phyloP scores from a whole-genome alignment of 2,329 filamentous ascomycete species.

The Juglanconis juglandina region DNA sequence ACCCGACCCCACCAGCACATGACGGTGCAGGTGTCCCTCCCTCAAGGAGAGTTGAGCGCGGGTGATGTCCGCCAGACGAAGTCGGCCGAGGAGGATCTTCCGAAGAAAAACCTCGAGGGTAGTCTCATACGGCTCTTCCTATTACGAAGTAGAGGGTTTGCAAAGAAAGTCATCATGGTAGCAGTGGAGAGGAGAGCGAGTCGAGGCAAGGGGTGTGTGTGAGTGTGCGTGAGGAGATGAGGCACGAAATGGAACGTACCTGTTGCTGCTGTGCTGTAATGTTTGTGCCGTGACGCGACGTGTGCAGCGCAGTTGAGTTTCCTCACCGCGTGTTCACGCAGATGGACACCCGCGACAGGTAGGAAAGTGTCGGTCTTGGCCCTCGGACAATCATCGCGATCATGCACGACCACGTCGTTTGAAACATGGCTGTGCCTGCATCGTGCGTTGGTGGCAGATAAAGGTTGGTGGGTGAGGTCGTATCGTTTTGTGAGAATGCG shows the following conservation, averaged over 20 bases:
- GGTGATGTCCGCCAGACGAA: slow-evolving; percentile 13
- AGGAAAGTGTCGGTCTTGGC: neutral
- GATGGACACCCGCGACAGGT: neutral
- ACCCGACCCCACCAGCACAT: slow-evolving; percentile 30
- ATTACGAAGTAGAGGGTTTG: slow-evolving; percentile 31
- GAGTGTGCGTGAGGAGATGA: neutral
- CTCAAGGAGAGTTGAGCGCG: slow-evolving; percentile 11
- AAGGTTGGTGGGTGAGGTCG: neutral
- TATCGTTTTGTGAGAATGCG: neutral
- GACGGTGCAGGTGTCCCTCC: slow-evolving; percentile 31
- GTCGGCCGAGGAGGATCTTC: slow-evolving; percentile 11
- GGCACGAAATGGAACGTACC: neutral
- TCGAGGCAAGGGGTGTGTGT: neutral
- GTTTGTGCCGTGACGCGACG: neutral
- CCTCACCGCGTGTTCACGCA: neutral
- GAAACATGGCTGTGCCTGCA: slow-evolving; percentile 18
- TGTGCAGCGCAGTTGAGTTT: neutral
- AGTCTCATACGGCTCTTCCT: slow-evolving; percentile 44
- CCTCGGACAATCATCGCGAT: neutral
- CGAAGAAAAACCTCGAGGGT: slow-evolving; percentile 22
- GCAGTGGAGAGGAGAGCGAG: neutral
- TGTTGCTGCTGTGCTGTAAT: neutral
- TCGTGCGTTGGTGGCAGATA: neutral
- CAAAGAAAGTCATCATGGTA: slow-evolving; percentile 35
- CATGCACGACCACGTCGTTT: slow-evolving; percentile 6